Base-by-base conservation (phyloP, 345 rosid genomes). In the Microthlaspi erraticum region DNA sequence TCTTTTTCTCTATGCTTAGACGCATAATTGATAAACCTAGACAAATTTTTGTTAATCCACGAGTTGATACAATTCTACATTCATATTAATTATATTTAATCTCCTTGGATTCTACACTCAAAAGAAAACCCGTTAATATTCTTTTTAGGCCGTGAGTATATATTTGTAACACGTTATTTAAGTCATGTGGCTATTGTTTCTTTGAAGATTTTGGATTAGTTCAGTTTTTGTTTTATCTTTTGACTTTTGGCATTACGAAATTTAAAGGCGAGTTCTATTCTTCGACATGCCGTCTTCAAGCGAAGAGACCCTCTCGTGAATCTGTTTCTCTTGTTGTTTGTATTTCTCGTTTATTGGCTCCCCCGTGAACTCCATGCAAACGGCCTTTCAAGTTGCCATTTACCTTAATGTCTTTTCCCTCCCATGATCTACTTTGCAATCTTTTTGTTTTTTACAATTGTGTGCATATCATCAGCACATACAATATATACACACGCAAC, bases 321-420 rank as follows among this genome's bases (percentile, higher is more conserved):
- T 64, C 58, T 67, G 60, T 74, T 60, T 2, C 32, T 17, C 58
- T 60, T 10, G 8, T 31, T 42, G 36, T 59, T 29, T 64, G 51
- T 54, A 1, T 12, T 42, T 34, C 18, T 4, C 16, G 44, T 50
- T 59, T 37, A 17, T 57, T 73, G 53, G 52, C 29, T 36, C 7
- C 43, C 78, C 74, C 74, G 78, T 75, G 78, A 75, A 60, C 63
- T 43, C 56, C 63, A 67, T 33, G 45, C 72, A 63, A 57, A 57
- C 19, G 60, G 39, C 13, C 8, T 20, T 26, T 26, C 29, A 26
- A 26, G 29, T 26, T 20, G 16, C 23, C 34, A 56, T 59, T 64
- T 59, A 74, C 73, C 1, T 6, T 66, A n/a, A 14, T 42, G 13
- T 11, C 72, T 29, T 58, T 48, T 48, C 53, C n/a, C 11, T 61